Conservation (phyloP, 192 early-diverging fungal genomes). For the Podila horticola region DNA sequence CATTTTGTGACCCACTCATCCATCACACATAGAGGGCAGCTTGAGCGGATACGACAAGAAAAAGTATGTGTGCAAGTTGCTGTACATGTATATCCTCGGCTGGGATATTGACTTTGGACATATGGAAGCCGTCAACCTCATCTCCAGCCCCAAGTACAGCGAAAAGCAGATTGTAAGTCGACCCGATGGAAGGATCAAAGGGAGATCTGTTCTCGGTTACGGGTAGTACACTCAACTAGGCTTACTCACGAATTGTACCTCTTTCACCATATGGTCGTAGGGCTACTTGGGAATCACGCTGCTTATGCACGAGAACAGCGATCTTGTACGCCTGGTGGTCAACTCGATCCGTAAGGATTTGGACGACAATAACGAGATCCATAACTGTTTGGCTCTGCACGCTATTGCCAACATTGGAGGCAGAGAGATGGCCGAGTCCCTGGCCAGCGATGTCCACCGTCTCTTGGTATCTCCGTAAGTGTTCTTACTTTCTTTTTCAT, state of each 20-base stretch:
- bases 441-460: conserved; percentile 85
- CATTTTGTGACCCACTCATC: not conserved
- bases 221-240: not conserved
- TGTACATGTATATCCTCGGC: conserved; percentile 99
- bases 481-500: not conserved
- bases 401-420: conserved; percentile 98
- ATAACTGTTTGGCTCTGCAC: conserved; percentile 91
- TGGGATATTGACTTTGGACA: conserved; percentile 99
- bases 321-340: conserved; percentile 84
- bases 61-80: conserved; percentile 98
- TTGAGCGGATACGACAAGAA: conserved; percentile 99
- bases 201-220: too few relatives aligned
- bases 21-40: conserved; percentile 70
- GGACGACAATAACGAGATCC: conserved; percentile 85
- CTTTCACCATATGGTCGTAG: conserved; percentile 51
- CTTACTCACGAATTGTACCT: not conserved
- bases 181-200: not conserved
- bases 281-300: conserved; percentile 97
- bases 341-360: conserved; percentile 92
- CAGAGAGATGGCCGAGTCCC: conserved; percentile 88
- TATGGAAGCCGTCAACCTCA: conserved; percentile 93
- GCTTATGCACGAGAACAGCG: conserved; percentile 89
- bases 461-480: conserved; percentile 85
- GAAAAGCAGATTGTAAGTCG: conserved; percentile 96
- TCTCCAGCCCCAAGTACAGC: conserved; percentile 90